Base-by-base conservation (phyloP, 2,329 filamentous ascomycete genomes). In the Ustulina deusta region DNA sequence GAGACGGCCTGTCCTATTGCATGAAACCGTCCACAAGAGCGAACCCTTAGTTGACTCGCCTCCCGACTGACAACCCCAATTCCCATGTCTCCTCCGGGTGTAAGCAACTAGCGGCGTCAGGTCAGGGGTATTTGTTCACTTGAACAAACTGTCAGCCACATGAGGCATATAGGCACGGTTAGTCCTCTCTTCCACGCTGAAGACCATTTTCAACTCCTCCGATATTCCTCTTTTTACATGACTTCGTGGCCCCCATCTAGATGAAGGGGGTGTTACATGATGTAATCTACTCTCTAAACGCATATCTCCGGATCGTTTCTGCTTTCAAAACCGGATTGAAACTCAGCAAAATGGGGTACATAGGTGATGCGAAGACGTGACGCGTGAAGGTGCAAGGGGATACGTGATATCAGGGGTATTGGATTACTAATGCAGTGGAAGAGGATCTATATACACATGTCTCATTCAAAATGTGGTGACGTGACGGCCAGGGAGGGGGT, bases 281-380 rank as follows among this genome's bases (percentile, higher is more conserved):
- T 69, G 71, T 77, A 70, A 74, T 77, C 74, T 78, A 69, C 67
- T 78, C 73, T 78, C 74, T 78, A 77, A 75, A 74, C 71, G 73
- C 73, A 75, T 76, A 74, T 76, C 71, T 76, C 73, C 73, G 72
- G 74, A 68, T 69, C 72, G 73, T 71, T 73, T 75, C 72, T 75
- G 72, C 73, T 74, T 70, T 73, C 75, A 74, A 77, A 76, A 75
- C 72, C 76, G 73, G 74, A 75, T 74, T 68, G 71, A 76, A 78
- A 77, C 75, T 74, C 75, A 77, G 73, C 75, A 77, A 74, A 72
- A 72, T 25, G 63, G 70, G 73, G 69, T 66, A 70, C 59, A 73
- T 73, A 55, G 67, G 63, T 60, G 63, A 55, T 74, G 69, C 44
- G 60, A 66, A 56, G 68, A 71, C 65, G 65, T 69, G 69, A 67